Base-by-base conservation (phyloP, 345 rosid species). In the Psidium friedrichsthalianum region DNA sequence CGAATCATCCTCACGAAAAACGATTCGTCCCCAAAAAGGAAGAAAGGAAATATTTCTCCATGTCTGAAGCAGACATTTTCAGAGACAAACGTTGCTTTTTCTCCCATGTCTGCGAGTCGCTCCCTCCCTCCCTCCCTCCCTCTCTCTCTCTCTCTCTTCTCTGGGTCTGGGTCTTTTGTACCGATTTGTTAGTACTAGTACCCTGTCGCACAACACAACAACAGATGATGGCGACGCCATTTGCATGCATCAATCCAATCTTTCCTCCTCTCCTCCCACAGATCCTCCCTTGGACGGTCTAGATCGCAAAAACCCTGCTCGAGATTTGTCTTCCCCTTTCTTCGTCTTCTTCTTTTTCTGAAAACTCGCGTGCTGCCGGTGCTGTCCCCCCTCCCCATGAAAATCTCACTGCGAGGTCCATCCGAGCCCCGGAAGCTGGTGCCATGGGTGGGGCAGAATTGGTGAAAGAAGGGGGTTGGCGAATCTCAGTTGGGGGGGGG, bases 191-290 rank as follows among this genome's bases (percentile, higher is more conserved):
- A 54, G 87, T 83, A 83, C 89, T 85, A 82, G 87, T 85, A 82
- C 87, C 88, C 80, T 83, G 47, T 6, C 47, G 6, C 47, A 44
- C 7, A 6, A 44, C 88, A 86, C 92, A 90, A 92, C 88, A 94
- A 93, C 93, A 88, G 89, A 88, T 89, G 96, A 92, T n/a, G 89
- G 90, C 42, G 93, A 91, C 93, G 87, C 86, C 44, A 32, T 64
- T 32, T 29, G 1, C 76, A 64, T 64, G 76, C 76, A 64, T 64
- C 76, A 40, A 8, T 10, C 47, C 47, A 69, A 36, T 9, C 2
- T 69, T 8, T 20, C 36, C 3, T 13, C 8, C 21, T 36, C 42
- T 8, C 22, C 42, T 11, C 59, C 5, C 78, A 5, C 80, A 36
- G 80, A 69, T 69, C 47, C 25, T 69, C 80, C 16, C 80, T 18